Conservation (phyloP, 1,284 basidiomycete species). For the Coniferiporia weirii region DNA sequence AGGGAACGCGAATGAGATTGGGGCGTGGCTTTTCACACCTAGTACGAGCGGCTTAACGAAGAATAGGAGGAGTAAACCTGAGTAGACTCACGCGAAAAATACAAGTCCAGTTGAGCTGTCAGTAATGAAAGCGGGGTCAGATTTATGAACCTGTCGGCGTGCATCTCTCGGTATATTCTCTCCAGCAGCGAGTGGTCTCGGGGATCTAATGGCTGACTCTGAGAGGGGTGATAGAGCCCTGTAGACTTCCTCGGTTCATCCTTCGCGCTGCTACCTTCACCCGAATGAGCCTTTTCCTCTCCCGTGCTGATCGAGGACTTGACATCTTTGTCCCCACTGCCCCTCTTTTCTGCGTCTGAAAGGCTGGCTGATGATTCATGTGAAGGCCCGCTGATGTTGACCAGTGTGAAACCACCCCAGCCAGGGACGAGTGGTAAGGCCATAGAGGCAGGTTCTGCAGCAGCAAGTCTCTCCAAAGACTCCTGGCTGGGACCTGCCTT, state of each 20-base stretch:
- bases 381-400: background rate
- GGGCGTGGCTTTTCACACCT: conserved; percentile 7
- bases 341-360: background rate
- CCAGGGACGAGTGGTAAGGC: background rate
- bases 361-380: background rate
- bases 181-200: conserved; percentile 63
- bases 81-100: conserved; percentile 49
- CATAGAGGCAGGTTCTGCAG: background rate
- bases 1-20: conserved; percentile 10
- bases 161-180: conserved; percentile 62
- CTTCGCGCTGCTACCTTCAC: no score
- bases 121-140: conserved; percentile 54
- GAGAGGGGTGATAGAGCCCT: conserved; percentile 29
- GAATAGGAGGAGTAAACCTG: conserved; percentile 2
- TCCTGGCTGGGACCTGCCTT: background rate
- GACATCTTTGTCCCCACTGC: background rate
- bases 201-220: conserved; percentile 45
- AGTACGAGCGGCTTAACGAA: background rate
- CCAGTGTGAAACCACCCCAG: background rate
- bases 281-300: background rate
- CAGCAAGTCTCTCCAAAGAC: background rate
- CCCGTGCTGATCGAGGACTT: background rate
- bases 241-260: background rate
- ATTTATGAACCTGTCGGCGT: conserved; percentile 61
- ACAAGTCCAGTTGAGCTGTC: conserved; percentile 47